Percentiles rank a stretch among this genome's conserved stretches.
Evolutionary conservation across 257 asterid species (phyloP).

Genomic region (Echium plantagineum): DNA sequence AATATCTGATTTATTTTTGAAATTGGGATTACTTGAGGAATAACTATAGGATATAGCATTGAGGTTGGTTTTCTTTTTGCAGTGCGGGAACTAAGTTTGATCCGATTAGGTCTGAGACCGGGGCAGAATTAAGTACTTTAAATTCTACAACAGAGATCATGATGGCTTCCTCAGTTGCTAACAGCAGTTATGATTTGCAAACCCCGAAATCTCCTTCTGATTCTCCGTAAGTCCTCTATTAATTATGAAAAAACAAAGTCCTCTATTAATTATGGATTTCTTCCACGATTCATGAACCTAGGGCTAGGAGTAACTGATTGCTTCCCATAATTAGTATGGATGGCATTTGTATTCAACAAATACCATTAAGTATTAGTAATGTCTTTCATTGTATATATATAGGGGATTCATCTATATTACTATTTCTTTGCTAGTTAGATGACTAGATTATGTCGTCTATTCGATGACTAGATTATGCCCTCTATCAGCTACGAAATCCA

Average conservation of each 20-base stretch:
- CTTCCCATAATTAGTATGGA: background rate
- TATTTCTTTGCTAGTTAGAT: background rate
- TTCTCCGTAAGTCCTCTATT: constrained; percentile 26
- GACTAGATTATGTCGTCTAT: too few relatives aligned
- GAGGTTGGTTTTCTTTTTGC: too few relatives aligned
- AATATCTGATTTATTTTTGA: too few relatives aligned
- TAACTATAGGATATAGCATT: too few relatives aligned
- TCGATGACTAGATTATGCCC: too few relatives aligned
- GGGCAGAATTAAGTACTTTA: constrained; percentile 18
- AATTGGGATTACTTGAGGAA: too few relatives aligned
- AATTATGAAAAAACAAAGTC: too few relatives aligned
- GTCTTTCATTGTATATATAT: background rate
- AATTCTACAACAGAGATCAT: constrained; percentile 4
- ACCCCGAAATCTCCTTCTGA: constrained; percentile 33
- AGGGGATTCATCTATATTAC: background rate
- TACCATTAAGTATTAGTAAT: too few relatives aligned
- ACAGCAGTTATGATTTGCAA: constrained; percentile 19
- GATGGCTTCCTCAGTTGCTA: constrained; percentile 29
- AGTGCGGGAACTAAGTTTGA: too few relatives aligned
- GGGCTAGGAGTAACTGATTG: too few relatives aligned
- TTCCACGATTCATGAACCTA: too few relatives aligned
- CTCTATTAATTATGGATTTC: background rate
- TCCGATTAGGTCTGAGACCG: constrained; percentile 19
- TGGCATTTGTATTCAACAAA: background rate
- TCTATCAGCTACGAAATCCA: background rate